phyloP scores from a whole-genome alignment of 1,284 basidiomycete species.

The Malassezia equina region DNA sequence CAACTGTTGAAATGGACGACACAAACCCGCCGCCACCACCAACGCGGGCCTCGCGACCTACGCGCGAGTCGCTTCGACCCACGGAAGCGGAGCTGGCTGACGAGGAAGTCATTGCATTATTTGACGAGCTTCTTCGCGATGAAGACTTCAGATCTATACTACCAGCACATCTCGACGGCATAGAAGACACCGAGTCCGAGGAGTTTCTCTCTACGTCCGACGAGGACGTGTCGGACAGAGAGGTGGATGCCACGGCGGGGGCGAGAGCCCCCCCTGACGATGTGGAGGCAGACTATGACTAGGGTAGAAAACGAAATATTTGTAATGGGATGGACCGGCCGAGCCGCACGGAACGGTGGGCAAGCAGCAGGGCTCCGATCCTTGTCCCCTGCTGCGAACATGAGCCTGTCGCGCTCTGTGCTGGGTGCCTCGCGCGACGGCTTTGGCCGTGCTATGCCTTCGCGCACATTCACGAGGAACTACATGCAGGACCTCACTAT shows the following conservation, averaged over 20 bases:
- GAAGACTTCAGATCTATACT: constrained; percentile 14
- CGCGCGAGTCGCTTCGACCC: background rate
- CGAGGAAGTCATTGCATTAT: constrained; percentile 15
- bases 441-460: constrained; percentile 2
- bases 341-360: constrained; percentile 1
- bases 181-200: background rate
- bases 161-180: background rate
- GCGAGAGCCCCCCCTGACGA: too few relatives aligned
- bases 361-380: background rate
- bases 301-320: background rate
- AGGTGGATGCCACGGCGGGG: too few relatives aligned
- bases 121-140: constrained; percentile 14
- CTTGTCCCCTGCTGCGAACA: background rate
- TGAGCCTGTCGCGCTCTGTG: constrained; percentile 11
- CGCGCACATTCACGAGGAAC: background rate
- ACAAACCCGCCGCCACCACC: background rate
- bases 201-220: background rate
- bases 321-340: constrained; percentile 1
- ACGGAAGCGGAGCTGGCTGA: constrained; percentile 9
- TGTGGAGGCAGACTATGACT: background rate
- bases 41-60: background rate
- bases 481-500: constrained; percentile 41
- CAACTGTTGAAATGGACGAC: background rate
- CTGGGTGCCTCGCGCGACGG: constrained; percentile 7
- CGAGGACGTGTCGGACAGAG: background rate